phyloP scores from a whole-genome alignment of 202 grass and related monocot species.

The Setaria viridis region DNA sequence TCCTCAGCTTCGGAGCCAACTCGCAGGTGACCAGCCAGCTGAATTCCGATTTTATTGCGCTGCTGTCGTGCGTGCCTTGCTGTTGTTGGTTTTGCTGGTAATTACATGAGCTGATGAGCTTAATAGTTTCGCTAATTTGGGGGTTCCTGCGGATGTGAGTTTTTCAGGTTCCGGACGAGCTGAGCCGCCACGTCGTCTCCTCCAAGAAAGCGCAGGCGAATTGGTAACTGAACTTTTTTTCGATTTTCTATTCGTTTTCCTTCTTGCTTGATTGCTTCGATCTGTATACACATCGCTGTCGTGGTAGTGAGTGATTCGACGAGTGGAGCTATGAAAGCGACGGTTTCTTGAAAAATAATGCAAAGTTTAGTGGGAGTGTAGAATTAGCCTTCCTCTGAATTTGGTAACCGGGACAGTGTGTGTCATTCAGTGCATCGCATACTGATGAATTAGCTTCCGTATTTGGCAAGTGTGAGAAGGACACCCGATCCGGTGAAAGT shows the following conservation, averaged over 20 bases:
- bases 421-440: not conserved
- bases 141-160: not conserved
- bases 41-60: not conserved
- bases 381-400: not conserved
- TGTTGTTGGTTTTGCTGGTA: not conserved
- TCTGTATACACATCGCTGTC: not conserved
- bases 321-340: not conserved
- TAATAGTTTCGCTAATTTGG: not conserved
- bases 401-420: not conserved
- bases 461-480: not conserved
- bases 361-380: not conserved
- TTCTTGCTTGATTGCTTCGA: not conserved
- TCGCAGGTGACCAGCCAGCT: constrained; percentile 61
- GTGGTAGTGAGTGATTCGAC: not conserved
- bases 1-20: constrained; percentile 64
- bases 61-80: not conserved
- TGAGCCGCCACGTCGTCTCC: constrained; percentile 76
- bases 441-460: not conserved
- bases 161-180: constrained; percentile 70
- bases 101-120: not conserved
- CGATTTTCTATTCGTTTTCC: not conserved
- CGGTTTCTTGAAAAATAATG: not conserved
- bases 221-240: constrained; percentile 50
- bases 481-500: not conserved
- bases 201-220: constrained; percentile 93